Evolutionary conservation across 2,329 filamentous ascomycete species (phyloP).

Genomic region (Emergomyces africanus): DNA sequence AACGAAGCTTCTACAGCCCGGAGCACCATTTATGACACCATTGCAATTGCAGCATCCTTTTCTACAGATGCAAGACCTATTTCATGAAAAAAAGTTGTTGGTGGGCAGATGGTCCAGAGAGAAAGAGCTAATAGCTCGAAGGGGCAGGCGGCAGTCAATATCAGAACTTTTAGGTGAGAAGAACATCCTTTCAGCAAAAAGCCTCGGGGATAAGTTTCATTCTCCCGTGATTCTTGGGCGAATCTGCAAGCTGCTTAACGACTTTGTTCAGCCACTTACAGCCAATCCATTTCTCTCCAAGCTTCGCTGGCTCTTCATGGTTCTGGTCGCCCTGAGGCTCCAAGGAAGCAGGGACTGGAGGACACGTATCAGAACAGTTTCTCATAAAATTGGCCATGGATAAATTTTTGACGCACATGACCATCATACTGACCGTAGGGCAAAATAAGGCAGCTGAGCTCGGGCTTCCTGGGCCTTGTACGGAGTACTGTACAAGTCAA

Average conservation of each 20-base stretch:
- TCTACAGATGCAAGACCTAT: too few relatives aligned
- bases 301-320: background rate
- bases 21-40: too few relatives aligned
- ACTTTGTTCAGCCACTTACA: background rate
- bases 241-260: background rate
- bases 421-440: background rate
- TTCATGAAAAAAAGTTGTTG: too few relatives aligned
- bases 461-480: background rate
- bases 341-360: background rate
- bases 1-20: too few relatives aligned
- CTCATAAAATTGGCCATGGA: background rate
- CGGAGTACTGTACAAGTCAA: background rate
- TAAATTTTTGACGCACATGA: background rate
- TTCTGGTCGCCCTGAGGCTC: background rate
- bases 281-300: background rate
- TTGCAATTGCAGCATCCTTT: too few relatives aligned
- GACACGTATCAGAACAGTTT: background rate
- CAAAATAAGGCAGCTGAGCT: background rate
- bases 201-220: background rate
- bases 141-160: too few relatives aligned
- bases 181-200: background rate
- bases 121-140: too few relatives aligned
- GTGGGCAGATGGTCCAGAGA: too few relatives aligned
- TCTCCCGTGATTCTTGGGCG: background rate
- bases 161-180: background rate